Percentiles rank a stretch among this genome's conserved stretches.
Evolutionary conservation across 2,329 filamentous ascomycete species (phyloP).

Genomic region (Aureobasidium leucospermi): DNA sequence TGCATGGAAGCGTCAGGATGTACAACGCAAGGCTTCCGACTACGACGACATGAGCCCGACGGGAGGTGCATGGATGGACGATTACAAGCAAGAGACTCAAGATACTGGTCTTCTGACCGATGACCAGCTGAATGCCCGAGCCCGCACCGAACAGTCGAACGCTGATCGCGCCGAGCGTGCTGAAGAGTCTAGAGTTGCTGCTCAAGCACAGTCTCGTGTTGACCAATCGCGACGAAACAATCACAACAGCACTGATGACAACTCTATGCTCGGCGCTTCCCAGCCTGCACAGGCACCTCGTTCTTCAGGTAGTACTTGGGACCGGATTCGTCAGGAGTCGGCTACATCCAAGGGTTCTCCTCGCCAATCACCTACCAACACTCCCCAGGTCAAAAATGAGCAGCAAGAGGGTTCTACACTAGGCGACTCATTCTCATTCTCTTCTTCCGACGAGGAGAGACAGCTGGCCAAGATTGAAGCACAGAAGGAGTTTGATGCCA

Average conservation of each 20-base stretch:
- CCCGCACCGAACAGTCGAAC: conserved; percentile 15
- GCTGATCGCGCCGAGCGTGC: conserved; percentile 4
- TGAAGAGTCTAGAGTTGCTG: background rate
- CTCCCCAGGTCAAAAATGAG: conserved; percentile 19
- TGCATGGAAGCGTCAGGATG: conserved; percentile 5
- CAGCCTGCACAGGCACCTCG: background rate
- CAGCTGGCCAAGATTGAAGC: conserved; percentile 37
- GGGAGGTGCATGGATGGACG: conserved; percentile 25
- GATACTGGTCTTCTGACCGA: conserved; percentile 27
- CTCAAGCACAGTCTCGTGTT: background rate
- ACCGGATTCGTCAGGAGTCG: conserved; percentile 31
- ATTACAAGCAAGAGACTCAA: conserved; percentile 24
- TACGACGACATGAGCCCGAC: conserved; percentile 36
- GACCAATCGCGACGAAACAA: conserved; percentile 16
- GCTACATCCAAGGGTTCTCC: background rate
- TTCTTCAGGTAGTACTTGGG: conserved; percentile 35
- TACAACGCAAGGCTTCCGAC: conserved; percentile 11
- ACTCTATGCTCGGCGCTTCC: background rate
- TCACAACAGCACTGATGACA: background rate
- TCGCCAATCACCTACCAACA: background rate
- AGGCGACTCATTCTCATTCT: conserved; percentile 40
- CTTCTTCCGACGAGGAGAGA: conserved; percentile 35
- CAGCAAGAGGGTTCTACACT: conserved; percentile 26
- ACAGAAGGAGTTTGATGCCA: conserved; percentile 44
- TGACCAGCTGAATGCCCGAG: conserved; percentile 20